Percentiles rank a stretch among this genome's conserved stretches.
Evolutionary conservation across 1,139 yeast genomes (phyloP).

Genomic region (Yamadazyma sp.): DNA sequence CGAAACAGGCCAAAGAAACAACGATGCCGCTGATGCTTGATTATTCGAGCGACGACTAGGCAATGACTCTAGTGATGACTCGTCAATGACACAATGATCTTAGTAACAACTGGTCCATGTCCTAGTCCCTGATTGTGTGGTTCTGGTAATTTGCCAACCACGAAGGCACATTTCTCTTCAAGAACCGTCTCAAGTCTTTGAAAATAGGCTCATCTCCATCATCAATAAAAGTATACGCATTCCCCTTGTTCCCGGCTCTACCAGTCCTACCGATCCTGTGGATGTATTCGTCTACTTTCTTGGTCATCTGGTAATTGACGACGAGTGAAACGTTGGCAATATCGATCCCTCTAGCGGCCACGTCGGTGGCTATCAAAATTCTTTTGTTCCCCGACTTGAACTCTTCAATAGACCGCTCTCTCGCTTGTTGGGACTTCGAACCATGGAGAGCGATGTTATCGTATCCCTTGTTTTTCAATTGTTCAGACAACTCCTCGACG

Average conservation of each 20-base stretch:
- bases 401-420: conserved; percentile 74
- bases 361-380: conserved; percentile 86
- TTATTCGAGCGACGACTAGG: conserved; percentile 30
- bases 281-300: conserved; percentile 75
- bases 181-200: conserved; percentile 50
- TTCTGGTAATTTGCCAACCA: conserved; percentile 43
- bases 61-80: too few species aligned
- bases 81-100: too few species aligned
- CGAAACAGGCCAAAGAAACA: conserved; percentile 8
- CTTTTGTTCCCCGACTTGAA: conserved; percentile 62
- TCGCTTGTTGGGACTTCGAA: conserved; percentile 78
- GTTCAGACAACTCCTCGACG: conserved; percentile 64
- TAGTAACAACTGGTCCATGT: too few species aligned
- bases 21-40: conserved; percentile 9
- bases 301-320: conserved; percentile 81
- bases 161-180: conserved; percentile 51
- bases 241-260: conserved; percentile 82
- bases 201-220: conserved; percentile 57
- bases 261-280: conserved; percentile 98
- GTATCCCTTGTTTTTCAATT: conserved; percentile 47
- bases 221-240: conserved; percentile 69
- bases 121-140: conserved; percentile 11
- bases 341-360: conserved; percentile 96
- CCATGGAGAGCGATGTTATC: conserved; percentile 72
- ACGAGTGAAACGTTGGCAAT: conserved; percentile 83